These are phyloP conservation scores for Yarrowia divulgata DNA, from an alignment of 805 yeast species.

Conservation along the genomic window DNA sequence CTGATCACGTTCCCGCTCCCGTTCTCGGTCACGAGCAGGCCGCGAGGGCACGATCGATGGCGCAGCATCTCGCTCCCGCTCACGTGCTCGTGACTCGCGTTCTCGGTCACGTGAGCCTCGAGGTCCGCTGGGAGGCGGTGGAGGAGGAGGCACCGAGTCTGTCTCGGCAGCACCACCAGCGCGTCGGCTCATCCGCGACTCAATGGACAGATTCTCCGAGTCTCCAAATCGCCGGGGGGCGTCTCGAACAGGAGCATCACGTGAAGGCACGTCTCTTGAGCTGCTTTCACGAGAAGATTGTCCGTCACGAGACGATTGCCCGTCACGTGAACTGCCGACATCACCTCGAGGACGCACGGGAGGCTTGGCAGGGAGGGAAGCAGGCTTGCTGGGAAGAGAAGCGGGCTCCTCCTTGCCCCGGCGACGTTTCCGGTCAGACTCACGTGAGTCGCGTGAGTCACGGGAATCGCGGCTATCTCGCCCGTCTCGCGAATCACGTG, in stretches of 20 bases:
- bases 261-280: slow-evolving; percentile 1
- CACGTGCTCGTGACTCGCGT: slow-evolving; percentile 24
- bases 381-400: slow-evolving; percentile 4
- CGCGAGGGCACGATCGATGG: slow-evolving; percentile 1
- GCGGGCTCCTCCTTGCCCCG: slow-evolving; percentile 21
- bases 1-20: slow-evolving; percentile 33
- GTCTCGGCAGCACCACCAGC: not conserved
- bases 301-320: slow-evolving; percentile 10
- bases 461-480: slow-evolving; percentile 7
- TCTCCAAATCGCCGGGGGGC: slow-evolving; percentile 41
- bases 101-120: slow-evolving; percentile 36
- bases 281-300: slow-evolving; percentile 36
- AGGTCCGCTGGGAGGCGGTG: slow-evolving; percentile 20
- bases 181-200: slow-evolving; percentile 32
- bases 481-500: slow-evolving; percentile 13
- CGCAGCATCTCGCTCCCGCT: slow-evolving; percentile 26
- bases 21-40: slow-evolving; percentile 39
- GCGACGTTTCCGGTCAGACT: slow-evolving; percentile 4
- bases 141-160: slow-evolving; percentile 11
- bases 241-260: not conserved
- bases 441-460: slow-evolving; percentile 25
- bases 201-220: slow-evolving; percentile 30
- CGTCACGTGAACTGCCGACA: slow-evolving; percentile 37
- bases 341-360: slow-evolving; percentile 26
- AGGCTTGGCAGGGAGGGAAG: slow-evolving; percentile 16